Evolutionary conservation across 192 early-diverging fungal species (phyloP), one percentile per base, ranked within the genome.

Genomic region (Backusella sp.): DNA sequence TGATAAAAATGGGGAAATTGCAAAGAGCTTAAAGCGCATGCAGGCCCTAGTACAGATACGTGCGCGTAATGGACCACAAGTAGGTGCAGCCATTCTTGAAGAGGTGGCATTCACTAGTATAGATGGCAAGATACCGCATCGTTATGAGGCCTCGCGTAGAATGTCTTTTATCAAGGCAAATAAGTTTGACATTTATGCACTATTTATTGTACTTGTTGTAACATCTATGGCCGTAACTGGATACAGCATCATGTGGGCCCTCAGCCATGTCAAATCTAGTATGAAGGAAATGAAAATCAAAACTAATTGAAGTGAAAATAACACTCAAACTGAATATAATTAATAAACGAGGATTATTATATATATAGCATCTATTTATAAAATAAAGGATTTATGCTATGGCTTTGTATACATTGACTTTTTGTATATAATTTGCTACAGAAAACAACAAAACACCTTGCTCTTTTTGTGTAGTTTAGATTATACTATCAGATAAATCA

Each of bases 61-160:
- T 19, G 19, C 77, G 11, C 34, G 34, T 0, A 21, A 68, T n/a
- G 73, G 66, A 21, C n/a, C 42, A 36, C 46, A 19, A 35, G 32
- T 67, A 11, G 71, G 66, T 62, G 77, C 52, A 6, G 67, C 66
- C 70, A 2, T 70, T 21, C 39, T 79, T 52, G 78, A 79, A 53
- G 78, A 79, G 65, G 78, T 74, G 1, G 28, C 67, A 0, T 79
- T 79, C 34, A 21, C 73, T 15, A 11, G 26, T 26, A 30, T 42
- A 11, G 53, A 74, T 39, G 56, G 66, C 1, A 17, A 34, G 23
- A 34, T 79, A 28, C 73, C 78, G 3, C 73, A 74, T 53, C 68
- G 73, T 12, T 75, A 75, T 46, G 66, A 70, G 19, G 73, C 68
- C 1, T 44, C 78, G 1, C 35, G 73, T 49, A 41, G 75, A 21